Evolutionary conservation across 371 early-diverging fungal species (phyloP).

Genomic region (Choanephora cucurbitarum): DNA sequence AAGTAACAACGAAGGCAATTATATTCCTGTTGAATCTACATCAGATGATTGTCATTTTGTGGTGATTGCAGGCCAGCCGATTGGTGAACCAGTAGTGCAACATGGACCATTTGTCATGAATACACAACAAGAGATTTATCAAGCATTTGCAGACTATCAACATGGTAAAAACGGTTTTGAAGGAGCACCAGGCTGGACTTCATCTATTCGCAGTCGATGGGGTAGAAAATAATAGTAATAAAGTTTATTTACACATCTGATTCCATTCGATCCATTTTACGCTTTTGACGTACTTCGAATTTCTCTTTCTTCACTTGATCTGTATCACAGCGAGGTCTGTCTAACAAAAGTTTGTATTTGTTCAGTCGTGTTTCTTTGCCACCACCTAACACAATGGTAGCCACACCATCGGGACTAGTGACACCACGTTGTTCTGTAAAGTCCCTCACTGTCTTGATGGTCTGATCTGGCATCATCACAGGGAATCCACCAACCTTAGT

Average conservation of each 20-base stretch:
- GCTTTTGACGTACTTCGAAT: constrained; percentile 40
- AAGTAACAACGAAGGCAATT: constrained; percentile 45
- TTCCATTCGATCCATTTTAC: constrained; percentile 22
- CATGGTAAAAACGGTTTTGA: constrained; percentile 57
- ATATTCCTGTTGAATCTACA: constrained; percentile 46
- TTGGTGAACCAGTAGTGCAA: constrained; percentile 57
- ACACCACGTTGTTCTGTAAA: constrained; percentile 11
- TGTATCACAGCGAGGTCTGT: constrained; percentile 43
- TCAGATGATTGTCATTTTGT: constrained; percentile 63
- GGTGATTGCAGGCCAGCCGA: constrained; percentile 61
- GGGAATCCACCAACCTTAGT: constrained; percentile 18
- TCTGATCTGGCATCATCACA: constrained; percentile 21
- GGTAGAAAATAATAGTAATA: background rate
- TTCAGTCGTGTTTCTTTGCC: constrained; percentile 30
- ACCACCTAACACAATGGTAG: constrained; percentile 37
- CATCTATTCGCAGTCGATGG: constrained; percentile 24
- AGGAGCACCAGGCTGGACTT: constrained; percentile 48
- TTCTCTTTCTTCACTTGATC: constrained; percentile 50
- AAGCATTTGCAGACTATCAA: constrained; percentile 57
- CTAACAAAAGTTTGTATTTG: constrained; percentile 33
- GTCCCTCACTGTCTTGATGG: constrained; percentile 12
- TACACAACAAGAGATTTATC: constrained; percentile 51
- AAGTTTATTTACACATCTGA: too few relatives aligned
- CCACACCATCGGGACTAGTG: constrained; percentile 5
- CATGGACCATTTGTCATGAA: constrained; percentile 70